phyloP scores from a whole-genome alignment of 768 basidiomycete species.

The Suillus spraguei region DNA sequence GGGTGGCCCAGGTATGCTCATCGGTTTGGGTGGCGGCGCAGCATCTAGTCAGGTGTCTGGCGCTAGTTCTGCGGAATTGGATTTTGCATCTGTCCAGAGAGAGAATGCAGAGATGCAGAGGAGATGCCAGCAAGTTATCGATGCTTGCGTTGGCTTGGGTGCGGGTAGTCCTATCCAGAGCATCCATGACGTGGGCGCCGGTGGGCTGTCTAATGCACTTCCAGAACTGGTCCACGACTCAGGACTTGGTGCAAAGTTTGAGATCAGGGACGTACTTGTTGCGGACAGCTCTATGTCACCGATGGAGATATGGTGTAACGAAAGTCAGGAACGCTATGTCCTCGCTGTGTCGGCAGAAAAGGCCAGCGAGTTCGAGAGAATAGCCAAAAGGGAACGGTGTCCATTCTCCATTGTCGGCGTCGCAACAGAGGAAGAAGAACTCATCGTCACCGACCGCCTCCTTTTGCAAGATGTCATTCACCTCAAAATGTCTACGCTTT shows the following conservation, averaged over 20 bases:
- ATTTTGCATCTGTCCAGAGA: conserved; percentile 96
- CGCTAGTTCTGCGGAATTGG: conserved; percentile 86
- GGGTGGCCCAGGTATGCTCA: conserved; percentile 95
- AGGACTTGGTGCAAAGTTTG: conserved; percentile 86
- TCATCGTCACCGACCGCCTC: conserved; percentile 89
- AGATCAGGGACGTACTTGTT: conserved; percentile 91
- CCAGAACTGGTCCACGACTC: conserved; percentile 98
- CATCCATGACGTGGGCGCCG: conserved; percentile 98
- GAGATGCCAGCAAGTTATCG: conserved; percentile 96
- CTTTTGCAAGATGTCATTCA: conserved; percentile 79
- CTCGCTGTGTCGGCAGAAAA: conserved; percentile 78
- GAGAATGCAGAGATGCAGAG: conserved; percentile 99
- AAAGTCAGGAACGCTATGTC: conserved; percentile 97
- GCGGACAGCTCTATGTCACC: conserved; percentile 95
- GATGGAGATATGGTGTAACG: conserved; percentile 99
- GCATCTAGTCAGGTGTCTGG: conserved; percentile 94
- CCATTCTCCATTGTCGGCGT: conserved; percentile 91
- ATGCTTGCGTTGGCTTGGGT: conserved; percentile 73
- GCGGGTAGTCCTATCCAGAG: conserved; percentile 83
- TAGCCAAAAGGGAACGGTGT: conserved; percentile 88
- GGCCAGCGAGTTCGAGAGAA: conserved; percentile 63
- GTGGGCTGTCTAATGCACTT: conserved; percentile 93
- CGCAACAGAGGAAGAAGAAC: conserved; percentile 79
- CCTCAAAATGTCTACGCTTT: conserved; percentile 92
- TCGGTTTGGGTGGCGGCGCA: conserved; percentile 95